phyloP scores from a whole-genome alignment of 176 grass and related monocot genomes.

The Carex littledalei region DNA sequence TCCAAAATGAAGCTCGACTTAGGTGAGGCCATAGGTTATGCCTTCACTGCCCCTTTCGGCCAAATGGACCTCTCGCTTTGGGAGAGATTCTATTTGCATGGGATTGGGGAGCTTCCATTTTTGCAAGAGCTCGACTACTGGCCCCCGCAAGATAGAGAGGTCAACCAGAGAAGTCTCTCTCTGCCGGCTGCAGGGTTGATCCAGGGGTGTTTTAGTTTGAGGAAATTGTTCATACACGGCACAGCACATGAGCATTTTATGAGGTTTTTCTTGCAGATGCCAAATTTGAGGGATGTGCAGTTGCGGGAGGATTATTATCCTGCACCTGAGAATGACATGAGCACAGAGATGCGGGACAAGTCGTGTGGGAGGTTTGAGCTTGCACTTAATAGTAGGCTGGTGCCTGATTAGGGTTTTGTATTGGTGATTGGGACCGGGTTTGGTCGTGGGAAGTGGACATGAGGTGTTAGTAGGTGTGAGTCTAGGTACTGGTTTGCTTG shows the following conservation, averaged over 20 bases:
- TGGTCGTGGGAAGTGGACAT: too few relatives aligned
- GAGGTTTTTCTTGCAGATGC: slow-evolving; percentile 67
- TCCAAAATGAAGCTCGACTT: slow-evolving; percentile 90
- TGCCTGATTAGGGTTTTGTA: slow-evolving; percentile 36
- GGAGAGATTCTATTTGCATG: slow-evolving; percentile 86
- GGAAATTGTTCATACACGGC: slow-evolving; percentile 95
- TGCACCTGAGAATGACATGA: slow-evolving; percentile 91
- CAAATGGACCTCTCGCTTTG: slow-evolving; percentile 90
- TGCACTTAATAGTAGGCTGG: slow-evolving; percentile 40
- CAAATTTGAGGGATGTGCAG: slow-evolving; percentile 68
- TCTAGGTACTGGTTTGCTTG: background rate
- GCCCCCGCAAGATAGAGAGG: slow-evolving; percentile 93
- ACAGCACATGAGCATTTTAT: slow-evolving; percentile 91
- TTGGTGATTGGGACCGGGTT: too few relatives aligned
- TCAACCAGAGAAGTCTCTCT: slow-evolving; percentile 76
- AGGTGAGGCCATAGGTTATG: slow-evolving; percentile 79
- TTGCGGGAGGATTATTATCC: slow-evolving; percentile 94
- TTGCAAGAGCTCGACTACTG: slow-evolving; percentile 94
- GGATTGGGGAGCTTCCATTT: slow-evolving; percentile 36
- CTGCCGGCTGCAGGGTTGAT: slow-evolving; percentile 62
- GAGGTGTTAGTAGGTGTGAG: background rate
- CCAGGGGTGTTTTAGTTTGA: slow-evolving; percentile 35
- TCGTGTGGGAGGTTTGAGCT: slow-evolving; percentile 76
- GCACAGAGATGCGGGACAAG: slow-evolving; percentile 80
- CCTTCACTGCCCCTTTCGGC: slow-evolving; percentile 71